Conservation (phyloP, 2,329 filamentous ascomycete species). For the Epichloe glyceriae region DNA sequence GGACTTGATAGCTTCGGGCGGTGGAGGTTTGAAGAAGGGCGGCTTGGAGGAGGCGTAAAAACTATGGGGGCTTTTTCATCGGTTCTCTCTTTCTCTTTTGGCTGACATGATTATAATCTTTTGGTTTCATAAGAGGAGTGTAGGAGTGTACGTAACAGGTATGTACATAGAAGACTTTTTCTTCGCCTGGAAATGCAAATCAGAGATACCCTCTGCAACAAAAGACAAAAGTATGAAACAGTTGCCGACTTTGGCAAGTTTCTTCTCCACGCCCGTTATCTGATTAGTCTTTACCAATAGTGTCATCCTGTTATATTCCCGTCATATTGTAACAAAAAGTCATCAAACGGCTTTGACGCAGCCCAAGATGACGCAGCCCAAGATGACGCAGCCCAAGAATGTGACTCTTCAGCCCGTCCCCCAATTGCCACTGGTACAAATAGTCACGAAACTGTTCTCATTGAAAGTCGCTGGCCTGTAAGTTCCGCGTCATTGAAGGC, state of each 20-base stretch:
- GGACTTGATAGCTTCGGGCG: slow-evolving; percentile 65
- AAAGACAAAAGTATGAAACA: background rate
- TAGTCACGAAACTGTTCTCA: background rate
- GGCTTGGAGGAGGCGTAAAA: slow-evolving; percentile 39
- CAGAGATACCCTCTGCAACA: slow-evolving; percentile 6
- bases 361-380: too few relatives aligned
- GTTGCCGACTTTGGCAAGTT: background rate
- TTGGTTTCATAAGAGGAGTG: slow-evolving; percentile 16
- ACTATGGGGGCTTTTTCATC: background rate
- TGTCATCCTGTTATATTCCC: background rate
- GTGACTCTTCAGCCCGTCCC: background rate
- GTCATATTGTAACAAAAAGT: slow-evolving; percentile 4
- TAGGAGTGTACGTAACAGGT: slow-evolving; percentile 5
- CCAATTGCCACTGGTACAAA: background rate
- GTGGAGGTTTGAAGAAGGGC: slow-evolving; percentile 45
- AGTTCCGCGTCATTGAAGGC: slow-evolving; percentile 86
- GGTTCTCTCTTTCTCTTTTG: background rate
- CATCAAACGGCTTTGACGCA: background rate
- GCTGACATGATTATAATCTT: too few relatives aligned
- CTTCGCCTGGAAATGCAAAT: slow-evolving; percentile 7
- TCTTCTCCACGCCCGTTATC: background rate
- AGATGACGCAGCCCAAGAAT: background rate
- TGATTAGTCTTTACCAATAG: too few relatives aligned
- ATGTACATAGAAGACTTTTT: slow-evolving; percentile 4
- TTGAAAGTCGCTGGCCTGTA: slow-evolving; percentile 88